Percentiles rank a stretch among this genome's conserved stretches.
Conservation (phyloP, 2,329 filamentous ascomycete species). For the Onygenales sp. region DNA sequence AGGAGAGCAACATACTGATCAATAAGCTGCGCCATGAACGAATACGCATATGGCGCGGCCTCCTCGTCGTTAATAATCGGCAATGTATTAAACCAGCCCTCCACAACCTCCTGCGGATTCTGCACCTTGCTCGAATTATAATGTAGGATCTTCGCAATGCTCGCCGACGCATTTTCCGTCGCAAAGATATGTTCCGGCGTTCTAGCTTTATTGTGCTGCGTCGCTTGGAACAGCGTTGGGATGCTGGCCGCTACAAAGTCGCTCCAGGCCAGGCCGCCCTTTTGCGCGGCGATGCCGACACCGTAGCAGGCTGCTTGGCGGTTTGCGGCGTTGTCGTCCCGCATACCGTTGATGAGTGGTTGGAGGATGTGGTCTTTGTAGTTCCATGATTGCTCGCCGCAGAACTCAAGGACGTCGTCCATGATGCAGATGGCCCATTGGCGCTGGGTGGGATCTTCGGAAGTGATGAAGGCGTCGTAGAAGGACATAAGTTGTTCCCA, state of each 20-base stretch:
- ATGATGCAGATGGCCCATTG: conserved; percentile 99
- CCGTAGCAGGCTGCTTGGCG: conserved; percentile 94
- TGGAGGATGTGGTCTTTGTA: conserved; percentile 81
- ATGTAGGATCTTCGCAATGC: conserved; percentile 93
- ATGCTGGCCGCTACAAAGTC: conserved; percentile 75
- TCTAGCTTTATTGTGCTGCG: conserved; percentile 69
- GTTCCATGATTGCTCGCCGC: conserved; percentile 74
- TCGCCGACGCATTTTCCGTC: conserved; percentile 93
- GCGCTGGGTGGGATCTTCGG: conserved; percentile 74
- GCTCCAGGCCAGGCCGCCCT: conserved; percentile 77
- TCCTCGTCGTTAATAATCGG: conserved; percentile 94
- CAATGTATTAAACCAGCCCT: conserved; percentile 83
- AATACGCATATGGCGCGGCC: conserved; percentile 90
- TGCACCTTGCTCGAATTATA: conserved; percentile 71
- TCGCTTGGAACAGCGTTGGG: conserved; percentile 75
- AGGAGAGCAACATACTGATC: conserved; percentile 63
- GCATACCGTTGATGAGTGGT: conserved; percentile 77
- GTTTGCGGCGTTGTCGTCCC: conserved; percentile 78
- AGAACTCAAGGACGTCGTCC: conserved; percentile 97
- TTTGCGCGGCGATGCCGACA: conserved; percentile 88
- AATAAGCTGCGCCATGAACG: conserved; percentile 82
- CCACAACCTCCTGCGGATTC: conserved; percentile 65
- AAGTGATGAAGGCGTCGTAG: conserved; percentile 77
- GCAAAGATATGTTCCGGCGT: conserved; percentile 92
- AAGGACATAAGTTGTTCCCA: conserved; percentile 82